These are phyloP conservation scores for Populus simonii DNA, from an alignment of 345 rosid species.

Conservation along the genomic window DNA sequence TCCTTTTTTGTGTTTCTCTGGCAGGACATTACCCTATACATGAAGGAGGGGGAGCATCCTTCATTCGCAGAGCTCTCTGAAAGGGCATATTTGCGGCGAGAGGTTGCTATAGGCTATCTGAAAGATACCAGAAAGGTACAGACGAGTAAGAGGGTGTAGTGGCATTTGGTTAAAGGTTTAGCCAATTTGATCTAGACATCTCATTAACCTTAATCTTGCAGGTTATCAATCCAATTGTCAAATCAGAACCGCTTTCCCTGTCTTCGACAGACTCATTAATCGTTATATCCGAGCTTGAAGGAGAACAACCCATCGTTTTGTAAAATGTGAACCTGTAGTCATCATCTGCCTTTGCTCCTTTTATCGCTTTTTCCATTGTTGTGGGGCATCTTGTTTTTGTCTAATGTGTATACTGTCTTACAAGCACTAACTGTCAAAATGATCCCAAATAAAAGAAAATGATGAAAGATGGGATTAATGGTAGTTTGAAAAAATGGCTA, in stretches of 20 bases:
- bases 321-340: not conserved
- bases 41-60: conserved; percentile 77
- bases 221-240: conserved; percentile 77
- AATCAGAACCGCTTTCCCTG: conserved; percentile 59
- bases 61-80: conserved; percentile 78
- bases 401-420: not conserved
- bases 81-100: conserved; percentile 70
- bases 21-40: conserved; percentile 77
- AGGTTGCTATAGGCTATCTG: conserved; percentile 87
- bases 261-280: conserved; percentile 60
- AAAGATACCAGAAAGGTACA: conserved; percentile 66
- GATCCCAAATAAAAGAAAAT: not conserved
- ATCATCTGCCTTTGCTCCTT: not conserved
- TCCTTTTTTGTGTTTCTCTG: conserved; percentile 2
- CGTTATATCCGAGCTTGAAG: conserved; percentile 92
- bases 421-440: not conserved
- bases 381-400: not conserved
- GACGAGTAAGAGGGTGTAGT: not conserved
- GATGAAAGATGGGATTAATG: not conserved
- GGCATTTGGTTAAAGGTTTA: not conserved
- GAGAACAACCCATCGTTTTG: conserved; percentile 48
- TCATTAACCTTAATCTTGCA: conserved; percentile 30
- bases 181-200: not conserved
- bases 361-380: not conserved
- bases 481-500: not conserved